A percentile compares a stretch with the other conserved stretches of the same genome.
Evolutionary conservation across 2,329 filamentous ascomycete species (phyloP).

Genomic region (Aspergillus sp.): DNA sequence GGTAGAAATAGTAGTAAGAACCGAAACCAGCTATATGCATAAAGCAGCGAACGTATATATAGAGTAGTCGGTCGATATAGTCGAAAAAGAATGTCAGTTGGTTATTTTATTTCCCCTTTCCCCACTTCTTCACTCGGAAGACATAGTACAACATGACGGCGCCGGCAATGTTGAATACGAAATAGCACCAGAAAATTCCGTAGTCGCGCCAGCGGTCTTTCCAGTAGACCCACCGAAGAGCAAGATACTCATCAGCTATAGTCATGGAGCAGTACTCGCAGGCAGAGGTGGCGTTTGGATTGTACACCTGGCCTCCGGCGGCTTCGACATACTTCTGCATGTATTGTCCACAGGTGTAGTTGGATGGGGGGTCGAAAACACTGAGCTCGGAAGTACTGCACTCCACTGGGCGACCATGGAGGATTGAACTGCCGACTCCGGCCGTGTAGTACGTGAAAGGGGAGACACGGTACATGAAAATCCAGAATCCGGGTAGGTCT

Average conservation of each 20-base stretch:
- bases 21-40: background rate
- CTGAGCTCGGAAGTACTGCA: constrained; percentile 1
- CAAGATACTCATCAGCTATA: constrained; percentile 1
- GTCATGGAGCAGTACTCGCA: constrained; percentile 9
- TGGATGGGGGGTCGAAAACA: constrained; percentile 4
- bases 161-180: background rate
- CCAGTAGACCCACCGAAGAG: constrained; percentile 3
- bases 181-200: constrained; percentile 9
- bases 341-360: constrained; percentile 5
- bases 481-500: constrained; percentile 69
- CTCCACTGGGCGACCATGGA: background rate
- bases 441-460: constrained; percentile 46
- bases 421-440: background rate
- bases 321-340: constrained; percentile 2
- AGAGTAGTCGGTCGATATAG: background rate
- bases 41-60: background rate
- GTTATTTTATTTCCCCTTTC: background rate
- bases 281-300: background rate
- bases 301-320: constrained; percentile 1
- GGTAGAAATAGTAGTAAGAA: too few species aligned
- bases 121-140: constrained; percentile 9
- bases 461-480: constrained; percentile 63
- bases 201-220: constrained; percentile 8
- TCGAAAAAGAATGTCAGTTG: background rate
- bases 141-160: constrained; percentile 6